Conservation (phyloP, 768 basidiomycete species). For the Kwoniella dendrophila region DNA sequence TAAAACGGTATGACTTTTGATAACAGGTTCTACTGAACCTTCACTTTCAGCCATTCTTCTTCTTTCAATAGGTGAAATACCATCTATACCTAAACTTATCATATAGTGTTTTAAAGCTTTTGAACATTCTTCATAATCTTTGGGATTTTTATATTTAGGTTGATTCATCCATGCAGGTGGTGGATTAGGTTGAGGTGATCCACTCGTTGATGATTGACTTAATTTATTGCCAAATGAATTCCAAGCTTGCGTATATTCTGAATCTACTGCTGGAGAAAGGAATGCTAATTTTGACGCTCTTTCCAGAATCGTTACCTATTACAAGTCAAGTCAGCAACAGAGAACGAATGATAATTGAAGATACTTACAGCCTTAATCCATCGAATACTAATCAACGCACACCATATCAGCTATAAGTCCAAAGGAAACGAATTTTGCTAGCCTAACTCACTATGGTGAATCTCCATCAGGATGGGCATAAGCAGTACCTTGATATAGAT, state of each 20-base stretch:
- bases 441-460: conserved; percentile 30
- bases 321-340: neutral
- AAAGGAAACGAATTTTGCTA: neutral
- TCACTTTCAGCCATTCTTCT: conserved; percentile 27
- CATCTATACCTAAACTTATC: conserved; percentile 36
- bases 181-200: conserved; percentile 2
- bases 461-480: conserved; percentile 31
- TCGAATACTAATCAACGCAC: conserved; percentile 18
- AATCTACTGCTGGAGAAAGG: conserved; percentile 34
- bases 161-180: conserved; percentile 42
- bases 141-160: conserved; percentile 39
- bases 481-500: conserved; percentile 31
- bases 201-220: neutral
- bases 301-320: conserved; percentile 35
- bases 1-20: conserved; percentile 32
- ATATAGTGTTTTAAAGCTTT: conserved; percentile 39
- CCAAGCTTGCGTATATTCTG: conserved; percentile 39
- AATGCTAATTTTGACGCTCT: conserved; percentile 46
- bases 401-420: conserved; percentile 4
- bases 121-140: conserved; percentile 32
- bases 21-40: conserved; percentile 23
- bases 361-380: conserved; percentile 37
- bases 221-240: conserved; percentile 13
- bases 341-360: neutral
- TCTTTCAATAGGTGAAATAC: conserved; percentile 36